These are phyloP conservation scores for Ceratobasidium sp. DNA, from an alignment of 1,284 basidiomycete species.

Conservation along the genomic window DNA sequence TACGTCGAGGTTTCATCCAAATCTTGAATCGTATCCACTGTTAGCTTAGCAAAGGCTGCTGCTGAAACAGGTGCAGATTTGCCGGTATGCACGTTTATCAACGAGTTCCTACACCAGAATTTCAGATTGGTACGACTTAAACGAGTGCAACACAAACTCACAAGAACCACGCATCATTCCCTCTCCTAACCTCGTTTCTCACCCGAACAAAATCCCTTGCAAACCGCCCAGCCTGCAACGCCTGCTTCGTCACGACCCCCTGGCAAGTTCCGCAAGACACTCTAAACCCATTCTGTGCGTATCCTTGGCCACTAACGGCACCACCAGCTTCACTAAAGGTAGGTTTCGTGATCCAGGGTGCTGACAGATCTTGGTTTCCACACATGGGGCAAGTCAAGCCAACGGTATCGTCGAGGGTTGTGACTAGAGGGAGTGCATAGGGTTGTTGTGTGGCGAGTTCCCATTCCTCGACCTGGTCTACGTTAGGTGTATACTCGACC, in stretches of 20 bases:
- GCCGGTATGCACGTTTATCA: slow-evolving; percentile 20
- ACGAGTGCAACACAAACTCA: not conserved
- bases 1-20: slow-evolving; percentile 22
- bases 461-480: slow-evolving; percentile 31
- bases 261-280: slow-evolving; percentile 15
- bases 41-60: slow-evolving; percentile 23
- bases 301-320: not conserved
- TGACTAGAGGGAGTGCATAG: slow-evolving; percentile 10
- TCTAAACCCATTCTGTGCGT: slow-evolving; percentile 24
- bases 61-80: slow-evolving; percentile 16
- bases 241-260: slow-evolving; percentile 29
- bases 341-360: slow-evolving; percentile 25
- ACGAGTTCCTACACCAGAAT: slow-evolving; percentile 7
- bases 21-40: slow-evolving; percentile 17
- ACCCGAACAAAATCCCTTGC: slow-evolving; percentile 29
- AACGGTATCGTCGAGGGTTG: slow-evolving; percentile 14
- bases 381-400: slow-evolving; percentile 34
- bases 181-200: slow-evolving; percentile 6
- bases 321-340: slow-evolving; percentile 10
- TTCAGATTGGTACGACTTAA: not conserved
- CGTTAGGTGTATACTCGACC: slow-evolving; percentile 1
- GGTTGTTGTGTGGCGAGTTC: slow-evolving; percentile 28
- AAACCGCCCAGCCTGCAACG: slow-evolving; percentile 21
- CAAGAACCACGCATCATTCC: slow-evolving; percentile 26
- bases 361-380: slow-evolving; percentile 4